Base-by-base conservation (phyloP, 2,329 filamentous ascomycete genomes). In the Chrysoporthe austroafricana region DNA sequence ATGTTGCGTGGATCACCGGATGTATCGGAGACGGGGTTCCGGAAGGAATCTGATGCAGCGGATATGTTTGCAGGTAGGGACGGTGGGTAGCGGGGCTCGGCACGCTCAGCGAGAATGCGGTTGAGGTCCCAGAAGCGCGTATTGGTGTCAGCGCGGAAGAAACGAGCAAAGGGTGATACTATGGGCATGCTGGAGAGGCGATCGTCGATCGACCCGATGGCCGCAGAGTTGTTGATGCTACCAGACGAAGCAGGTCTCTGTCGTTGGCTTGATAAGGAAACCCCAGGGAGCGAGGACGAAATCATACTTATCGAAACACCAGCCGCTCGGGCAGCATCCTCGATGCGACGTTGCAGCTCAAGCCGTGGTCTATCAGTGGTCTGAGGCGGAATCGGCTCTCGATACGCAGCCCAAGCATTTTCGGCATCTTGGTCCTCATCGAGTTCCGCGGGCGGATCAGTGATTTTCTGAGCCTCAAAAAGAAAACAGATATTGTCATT, bases 401-500 rank as follows among this genome's bases (percentile, higher is more conserved):
- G 68, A 39, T 64, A 69, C 16, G 68, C 65, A 59, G 68, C 39
- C 13, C 64, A 65, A 9, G 61, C 21, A 34, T 44, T 59, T 5
- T 71, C 66, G 1, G 63, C 61, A 11, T 60, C 44, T n/a, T 54
- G 57, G 14, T 63, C 65, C n/a, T 43, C 52, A 14, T 52, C 62
- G 11, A 8, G 34, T 8, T 48, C 64, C 16, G 63, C 59, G n/a
- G 56, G 14, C 43, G 67, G 54, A 14, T 48, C 43, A 62, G 72
- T 75, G 21, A 95, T 81, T 52, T 87, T 84, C 60, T 85, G 83
- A 2, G 87, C 85, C 64, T 94, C 88, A 77, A 96, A 97, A 1
- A 98, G 83, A 72, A 90, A 91, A 75, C 95, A 96, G 3, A 89
- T 79, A 74, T 98, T 97, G 81, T 99, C 96, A 75, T 99, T 98